Evolutionary conservation across 2,329 filamentous ascomycete genomes (phyloP).

Genomic region (Intubia oerlemansii): DNA sequence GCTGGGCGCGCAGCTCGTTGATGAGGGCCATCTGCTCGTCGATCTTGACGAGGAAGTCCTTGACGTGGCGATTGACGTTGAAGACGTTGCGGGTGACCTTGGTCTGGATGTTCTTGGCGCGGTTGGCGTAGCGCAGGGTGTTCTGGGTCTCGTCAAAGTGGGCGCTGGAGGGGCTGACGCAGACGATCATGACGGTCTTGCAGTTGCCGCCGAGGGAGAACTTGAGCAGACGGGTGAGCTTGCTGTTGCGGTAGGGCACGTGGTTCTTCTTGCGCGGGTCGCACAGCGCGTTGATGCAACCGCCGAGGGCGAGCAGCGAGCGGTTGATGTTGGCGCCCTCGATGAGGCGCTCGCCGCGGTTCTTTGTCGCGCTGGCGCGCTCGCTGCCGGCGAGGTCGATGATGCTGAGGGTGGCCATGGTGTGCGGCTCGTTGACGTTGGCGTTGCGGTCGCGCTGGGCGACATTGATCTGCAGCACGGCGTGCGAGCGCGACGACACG

Average conservation of each 20-base stretch:
- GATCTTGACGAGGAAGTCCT: constrained; percentile 98
- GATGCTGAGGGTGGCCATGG: constrained; percentile 94
- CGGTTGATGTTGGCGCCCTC: constrained; percentile 99
- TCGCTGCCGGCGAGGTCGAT: constrained; percentile 95
- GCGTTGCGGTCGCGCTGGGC: constrained; percentile 89
- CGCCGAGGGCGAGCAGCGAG: constrained; percentile 78
- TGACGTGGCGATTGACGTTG: constrained; percentile 97
- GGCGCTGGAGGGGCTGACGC: constrained; percentile 84
- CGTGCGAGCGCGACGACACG: constrained; percentile 90
- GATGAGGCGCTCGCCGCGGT: constrained; percentile 70
- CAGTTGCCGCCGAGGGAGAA: constrained; percentile 96
- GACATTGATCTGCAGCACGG: constrained; percentile 91
- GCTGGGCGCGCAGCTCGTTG: constrained; percentile 82
- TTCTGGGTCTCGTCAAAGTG: constrained; percentile 99
- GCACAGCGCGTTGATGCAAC: constrained; percentile 96
- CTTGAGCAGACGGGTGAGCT: constrained; percentile 83
- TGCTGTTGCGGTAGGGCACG: constrained; percentile 93
- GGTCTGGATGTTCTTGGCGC: constrained; percentile 98
- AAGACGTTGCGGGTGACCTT: constrained; percentile 99
- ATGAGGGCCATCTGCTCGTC: constrained; percentile 96
- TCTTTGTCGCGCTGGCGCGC: constrained; percentile 89
- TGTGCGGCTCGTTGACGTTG: constrained; percentile 80
- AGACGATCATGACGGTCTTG: constrained; percentile 99
- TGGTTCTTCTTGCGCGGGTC: constrained; percentile 82
- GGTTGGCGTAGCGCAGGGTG: constrained; percentile 87